Percentiles rank a stretch among this genome's conserved stretches.
Conservation (phyloP, 2,329 filamentous ascomycete genomes). For the Aquanectria penicillioides region DNA sequence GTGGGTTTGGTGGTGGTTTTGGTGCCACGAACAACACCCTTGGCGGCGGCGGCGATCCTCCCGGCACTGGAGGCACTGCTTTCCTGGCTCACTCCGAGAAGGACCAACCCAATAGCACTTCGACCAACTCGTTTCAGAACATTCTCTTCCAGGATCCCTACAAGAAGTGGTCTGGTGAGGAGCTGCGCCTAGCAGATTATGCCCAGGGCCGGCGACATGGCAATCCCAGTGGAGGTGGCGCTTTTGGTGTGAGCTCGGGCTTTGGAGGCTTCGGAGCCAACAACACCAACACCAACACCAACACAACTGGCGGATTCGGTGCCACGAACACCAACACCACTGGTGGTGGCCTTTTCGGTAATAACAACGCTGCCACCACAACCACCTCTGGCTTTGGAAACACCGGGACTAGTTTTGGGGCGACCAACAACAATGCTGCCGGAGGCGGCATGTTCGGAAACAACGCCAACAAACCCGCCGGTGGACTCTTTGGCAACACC, state of each 20-base stretch:
- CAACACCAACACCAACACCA: slow-evolving; percentile 39
- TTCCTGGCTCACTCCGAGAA: slow-evolving; percentile 80
- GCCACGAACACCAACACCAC: slow-evolving; percentile 47
- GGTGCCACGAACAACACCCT: slow-evolving; percentile 61
- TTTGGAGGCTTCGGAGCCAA: slow-evolving; percentile 62
- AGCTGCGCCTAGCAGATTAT: slow-evolving; percentile 87
- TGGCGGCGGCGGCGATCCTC: slow-evolving; percentile 65
- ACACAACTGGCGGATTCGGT: slow-evolving; percentile 58
- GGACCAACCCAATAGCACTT: slow-evolving; percentile 67
- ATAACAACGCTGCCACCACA: slow-evolving; percentile 46
- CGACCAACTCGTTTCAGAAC: slow-evolving; percentile 77
- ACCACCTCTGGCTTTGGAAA: slow-evolving; percentile 38
- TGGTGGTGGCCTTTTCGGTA: slow-evolving; percentile 51
- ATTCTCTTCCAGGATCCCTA: slow-evolving; percentile 83
- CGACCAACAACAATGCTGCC: slow-evolving; percentile 40
- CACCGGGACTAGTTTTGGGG: slow-evolving; percentile 32
- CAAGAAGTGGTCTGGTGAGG: slow-evolving; percentile 90
- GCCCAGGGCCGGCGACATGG: slow-evolving; percentile 85
- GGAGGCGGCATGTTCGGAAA: too few relatives aligned
- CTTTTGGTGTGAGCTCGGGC: slow-evolving; percentile 74
- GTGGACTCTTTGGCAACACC: slow-evolving; percentile 51
- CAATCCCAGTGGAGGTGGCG: slow-evolving; percentile 84
- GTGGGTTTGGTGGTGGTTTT: slow-evolving; percentile 53
- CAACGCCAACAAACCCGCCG: slow-evolving; percentile 40
- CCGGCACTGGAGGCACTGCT: slow-evolving; percentile 75